Evolutionary conservation across 306 rosid genomes (phyloP).

Genomic region (Macrotyloma uniflorum): DNA sequence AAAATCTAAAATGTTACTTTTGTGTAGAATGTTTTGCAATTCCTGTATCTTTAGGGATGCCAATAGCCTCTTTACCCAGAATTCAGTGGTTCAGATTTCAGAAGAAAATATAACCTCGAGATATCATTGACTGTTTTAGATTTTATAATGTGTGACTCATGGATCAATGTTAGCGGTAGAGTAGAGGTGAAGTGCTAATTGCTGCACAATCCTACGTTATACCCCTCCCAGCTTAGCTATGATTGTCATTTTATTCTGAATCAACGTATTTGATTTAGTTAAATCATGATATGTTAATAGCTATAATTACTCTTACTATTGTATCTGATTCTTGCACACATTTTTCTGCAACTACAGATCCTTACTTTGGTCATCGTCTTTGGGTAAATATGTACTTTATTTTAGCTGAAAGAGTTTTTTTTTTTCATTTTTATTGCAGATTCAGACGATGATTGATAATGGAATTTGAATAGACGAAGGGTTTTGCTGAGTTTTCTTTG

Average conservation of each 20-base stretch:
- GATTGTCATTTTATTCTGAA: slow-evolving; percentile 1
- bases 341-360: slow-evolving; percentile 8
- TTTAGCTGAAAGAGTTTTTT: slow-evolving; percentile 18
- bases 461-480: slow-evolving; percentile 61
- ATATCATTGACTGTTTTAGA: not conserved
- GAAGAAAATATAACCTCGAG: not conserved
- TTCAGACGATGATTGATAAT: slow-evolving; percentile 93
- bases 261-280: not conserved
- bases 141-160: slow-evolving; percentile 21
- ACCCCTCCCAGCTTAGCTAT: not conserved
- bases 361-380: slow-evolving; percentile 10
- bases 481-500: slow-evolving; percentile 41
- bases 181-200: not conserved
- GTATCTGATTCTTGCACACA: slow-evolving; percentile 21
- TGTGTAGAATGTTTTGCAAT: not conserved
- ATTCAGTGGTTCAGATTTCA: not conserved
- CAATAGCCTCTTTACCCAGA: not conserved
- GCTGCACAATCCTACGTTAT: not conserved
- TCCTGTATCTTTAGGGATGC: slow-evolving; percentile 22
- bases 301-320: not conserved
- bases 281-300: slow-evolving; percentile 12
- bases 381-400: not conserved
- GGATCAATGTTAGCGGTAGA: slow-evolving; percentile 5
- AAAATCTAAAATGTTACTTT: not conserved
- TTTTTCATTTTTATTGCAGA: slow-evolving; percentile 51